Conservation (phyloP, 116 monocot species). For the Cymodocea nodosa region DNA sequence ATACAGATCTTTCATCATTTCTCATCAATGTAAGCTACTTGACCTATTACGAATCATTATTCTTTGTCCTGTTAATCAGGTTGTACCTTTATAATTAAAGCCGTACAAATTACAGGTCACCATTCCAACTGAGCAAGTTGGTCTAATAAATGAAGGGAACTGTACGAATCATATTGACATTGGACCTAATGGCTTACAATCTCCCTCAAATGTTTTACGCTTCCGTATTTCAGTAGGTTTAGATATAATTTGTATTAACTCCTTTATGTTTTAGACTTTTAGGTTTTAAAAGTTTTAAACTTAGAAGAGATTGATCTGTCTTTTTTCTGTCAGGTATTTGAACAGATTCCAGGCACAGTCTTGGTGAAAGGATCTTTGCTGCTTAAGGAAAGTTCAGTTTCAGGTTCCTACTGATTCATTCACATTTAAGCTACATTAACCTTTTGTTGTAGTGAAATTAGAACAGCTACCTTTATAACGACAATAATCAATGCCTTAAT, state of each 20-base stretch:
- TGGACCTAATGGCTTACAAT: slow-evolving; percentile 7
- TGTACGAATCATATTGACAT: slow-evolving; percentile 10
- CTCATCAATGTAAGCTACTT: slow-evolving; percentile 43
- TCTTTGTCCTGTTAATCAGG: not conserved
- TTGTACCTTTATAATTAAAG: not conserved
- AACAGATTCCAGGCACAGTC: too few species aligned
- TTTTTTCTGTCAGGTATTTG: too few species aligned
- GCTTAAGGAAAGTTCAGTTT: too few species aligned
- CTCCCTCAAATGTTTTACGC: slow-evolving; percentile 8
- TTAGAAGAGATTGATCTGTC: too few species aligned
- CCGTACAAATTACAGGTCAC: slow-evolving; percentile 20
- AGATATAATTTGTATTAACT: not conserved
- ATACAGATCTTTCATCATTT: slow-evolving; percentile 48
- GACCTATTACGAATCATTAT: not conserved
- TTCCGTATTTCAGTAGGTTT: slow-evolving; percentile 45
- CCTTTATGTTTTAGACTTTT: not conserved
- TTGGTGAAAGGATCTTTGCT: too few species aligned
- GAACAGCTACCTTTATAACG: too few species aligned
- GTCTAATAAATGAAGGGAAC: slow-evolving; percentile 1
- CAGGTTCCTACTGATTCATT: too few species aligned
- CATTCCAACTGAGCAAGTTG: slow-evolving; percentile 18
- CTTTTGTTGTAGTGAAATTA: too few species aligned
- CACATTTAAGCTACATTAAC: too few species aligned
- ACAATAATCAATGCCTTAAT: too few species aligned
- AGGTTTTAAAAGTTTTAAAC: not conserved